Evolutionary conservation across 2,329 filamentous ascomycete species (phyloP), one percentile per base, ranked within the genome.

Genomic region (Sporothrix dimorphospora): DNA sequence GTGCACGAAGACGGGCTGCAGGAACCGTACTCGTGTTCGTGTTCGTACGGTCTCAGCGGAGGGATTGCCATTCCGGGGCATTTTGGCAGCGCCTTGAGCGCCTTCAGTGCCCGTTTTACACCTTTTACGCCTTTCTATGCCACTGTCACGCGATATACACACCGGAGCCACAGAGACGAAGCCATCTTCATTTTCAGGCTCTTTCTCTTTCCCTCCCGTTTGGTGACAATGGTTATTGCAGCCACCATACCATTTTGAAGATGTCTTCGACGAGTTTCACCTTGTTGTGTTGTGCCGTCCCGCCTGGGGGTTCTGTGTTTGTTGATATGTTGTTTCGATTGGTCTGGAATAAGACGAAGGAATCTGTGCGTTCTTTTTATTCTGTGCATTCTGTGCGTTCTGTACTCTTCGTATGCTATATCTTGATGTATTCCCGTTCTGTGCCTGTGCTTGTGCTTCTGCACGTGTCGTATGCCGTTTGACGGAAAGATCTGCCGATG

Each of bases 1-100:
- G 8, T 8, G 11, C 40, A 42, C 40, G 40, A 66, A 55, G 42
- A 24, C 21, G 53, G 65, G 65, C 65, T 68, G 63, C 65, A 59
- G 27, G 49, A 68, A 49, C 40, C 71, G 71, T 61, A 53, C 27
- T 72, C 71, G 66, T 72, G 66, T 69, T 72, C 71, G 71, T 72
- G 67, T 72, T 69, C 71, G 71, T 38, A 53, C 66, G 71, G 71
- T 57, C 45, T 55, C 30, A 40, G 42, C 57, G 66, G 66, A 65
- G 4, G 42, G 38, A 61, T 55, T 72, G 19, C 9, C 4, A 67
- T 4, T 49, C 70, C 51, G 63, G 38, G 7, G 38, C 59, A 40
- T n/a, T 27, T n/a, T n/a, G n/a, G n/a, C n/a, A n/a, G n/a, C n/a
- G n/a, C n/a, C n/a, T n/a, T n/a, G n/a, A 61, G 53, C 53, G 53